Base-by-base conservation (phyloP, 2,329 filamentous ascomycete species). In the Calonectria pteridis region DNA sequence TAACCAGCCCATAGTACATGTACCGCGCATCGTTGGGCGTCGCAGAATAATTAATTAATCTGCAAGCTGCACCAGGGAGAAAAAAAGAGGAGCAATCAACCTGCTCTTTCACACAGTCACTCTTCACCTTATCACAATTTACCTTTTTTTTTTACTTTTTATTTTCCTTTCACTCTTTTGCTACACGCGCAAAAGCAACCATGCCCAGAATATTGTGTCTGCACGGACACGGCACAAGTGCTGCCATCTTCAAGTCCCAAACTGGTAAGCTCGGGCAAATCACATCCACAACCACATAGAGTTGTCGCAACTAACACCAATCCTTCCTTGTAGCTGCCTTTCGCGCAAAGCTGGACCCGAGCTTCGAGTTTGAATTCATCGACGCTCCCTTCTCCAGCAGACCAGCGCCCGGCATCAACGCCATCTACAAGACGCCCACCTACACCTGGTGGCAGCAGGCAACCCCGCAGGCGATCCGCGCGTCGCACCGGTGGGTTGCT, bases 181-280 rank as follows among this genome's bases (percentile, higher is more conserved):
- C 33, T 29, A 10, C 33, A 62, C 14, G n/a, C 6, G 11, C 37
- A 26, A 37, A 35, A 35, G 31, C 55, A 62, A 62, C 35, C 37
- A 68, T 68, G 66, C 66, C 51, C 29, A 68, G 53, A 46, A 68
- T 68, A 68, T 31, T 68, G n/a, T 68, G 66, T 33, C 66, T 68
- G n/a, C 66, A 68, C n/a, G 66, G 66, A 13, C 66, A 68, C 28
- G 66, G 66, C 40, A 68, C 66, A 37, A 68, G 66, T 33, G 66
- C 66, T 14, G 66, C 66, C 53, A 68, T 68, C 3, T 68, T 68
- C 37, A 59, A 68, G 26, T 68, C 66, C 37, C 66, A 68, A 29
- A 68, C 66, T 6, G 66, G 66, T 68, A 68, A 68, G 66, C 23
- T 10, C n/a, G 14, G 31, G 29, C 31, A 13, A n/a, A 53, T 37